Conservation (phyloP, 208 protist species). For the Leishmania gerbilli region DNA sequence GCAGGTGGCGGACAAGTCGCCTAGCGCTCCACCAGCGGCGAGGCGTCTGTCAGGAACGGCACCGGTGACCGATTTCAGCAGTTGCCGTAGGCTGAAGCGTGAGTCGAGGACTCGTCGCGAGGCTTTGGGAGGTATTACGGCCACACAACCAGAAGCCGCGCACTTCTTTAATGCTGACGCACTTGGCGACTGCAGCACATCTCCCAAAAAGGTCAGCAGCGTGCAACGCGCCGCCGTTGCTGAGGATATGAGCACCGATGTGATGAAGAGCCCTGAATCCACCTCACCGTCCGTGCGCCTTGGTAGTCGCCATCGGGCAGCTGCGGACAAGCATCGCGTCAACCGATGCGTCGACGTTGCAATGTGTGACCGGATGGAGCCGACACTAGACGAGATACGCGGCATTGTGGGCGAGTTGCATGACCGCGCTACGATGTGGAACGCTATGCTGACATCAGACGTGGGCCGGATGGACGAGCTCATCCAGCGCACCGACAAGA, state of each 20-base stretch:
- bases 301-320: background rate
- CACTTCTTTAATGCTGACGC: background rate
- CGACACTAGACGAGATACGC: slow-evolving; percentile 8
- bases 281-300: background rate
- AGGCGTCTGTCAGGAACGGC: background rate
- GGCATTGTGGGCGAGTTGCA: slow-evolving; percentile 18
- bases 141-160: background rate
- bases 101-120: background rate
- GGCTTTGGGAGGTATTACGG: background rate
- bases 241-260: background rate
- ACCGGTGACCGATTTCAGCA: background rate
- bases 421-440: slow-evolving; percentile 13
- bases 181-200: background rate
- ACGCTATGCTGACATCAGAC: slow-evolving; percentile 16
- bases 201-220: background rate
- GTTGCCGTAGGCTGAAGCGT: background rate
- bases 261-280: background rate
- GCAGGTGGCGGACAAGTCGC: background rate
- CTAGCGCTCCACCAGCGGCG: background rate
- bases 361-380: slow-evolving; percentile 1
- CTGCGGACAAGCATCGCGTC: background rate
- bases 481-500: slow-evolving; percentile 7
- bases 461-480: slow-evolving; percentile 11
- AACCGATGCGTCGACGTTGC: background rate
- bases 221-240: background rate